Conservation (phyloP, 1,284 basidiomycete genomes). For the Cutaneotrichosporon daszewskae region DNA sequence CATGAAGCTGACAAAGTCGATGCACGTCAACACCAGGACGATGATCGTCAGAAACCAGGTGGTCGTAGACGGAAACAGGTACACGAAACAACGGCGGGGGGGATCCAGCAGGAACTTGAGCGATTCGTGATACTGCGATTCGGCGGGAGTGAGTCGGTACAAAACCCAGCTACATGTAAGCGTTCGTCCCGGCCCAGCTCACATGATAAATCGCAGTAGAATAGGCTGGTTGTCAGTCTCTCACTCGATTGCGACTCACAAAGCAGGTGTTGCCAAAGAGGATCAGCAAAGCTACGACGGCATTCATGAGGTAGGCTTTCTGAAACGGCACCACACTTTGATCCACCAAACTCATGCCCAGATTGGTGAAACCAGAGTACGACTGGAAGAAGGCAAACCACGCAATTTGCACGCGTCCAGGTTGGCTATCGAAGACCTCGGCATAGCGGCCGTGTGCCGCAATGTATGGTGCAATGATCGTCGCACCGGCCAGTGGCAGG, state of each 20-base stretch:
- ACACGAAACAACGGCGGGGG: constrained; percentile 77
- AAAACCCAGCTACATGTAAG: constrained; percentile 60
- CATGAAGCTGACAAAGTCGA: constrained; percentile 84
- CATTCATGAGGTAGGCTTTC: constrained; percentile 73
- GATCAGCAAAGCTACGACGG: constrained; percentile 57
- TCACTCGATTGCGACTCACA: constrained; percentile 54
- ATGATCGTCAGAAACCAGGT: constrained; percentile 80
- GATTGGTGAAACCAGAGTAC: constrained; percentile 83
- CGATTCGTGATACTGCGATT: constrained; percentile 67
- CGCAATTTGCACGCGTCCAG: constrained; percentile 54
- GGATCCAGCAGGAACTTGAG: constrained; percentile 90
- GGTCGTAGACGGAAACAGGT: constrained; percentile 91
- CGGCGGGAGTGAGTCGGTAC: constrained; percentile 58
- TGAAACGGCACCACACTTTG: constrained; percentile 84
- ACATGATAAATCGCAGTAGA: constrained; percentile 65
- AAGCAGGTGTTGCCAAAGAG: constrained; percentile 88
- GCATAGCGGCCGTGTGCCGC: constrained; percentile 53
- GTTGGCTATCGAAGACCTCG: constrained; percentile 55
- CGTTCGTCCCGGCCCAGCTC: constrained; percentile 9
- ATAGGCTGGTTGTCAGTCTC: constrained; percentile 55
- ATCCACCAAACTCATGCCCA: constrained; percentile 84
- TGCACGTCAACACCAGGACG: constrained; percentile 66
- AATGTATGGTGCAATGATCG: constrained; percentile 75
- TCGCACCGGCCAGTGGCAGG: constrained; percentile 61
- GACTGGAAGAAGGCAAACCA: constrained; percentile 86